A percentile compares a stretch with the other conserved stretches of the same genome.
These are phyloP conservation scores for Dryadomyces quercivorus DNA, from an alignment of 2,329 filamentous ascomycete species.

Conservation along the genomic window DNA sequence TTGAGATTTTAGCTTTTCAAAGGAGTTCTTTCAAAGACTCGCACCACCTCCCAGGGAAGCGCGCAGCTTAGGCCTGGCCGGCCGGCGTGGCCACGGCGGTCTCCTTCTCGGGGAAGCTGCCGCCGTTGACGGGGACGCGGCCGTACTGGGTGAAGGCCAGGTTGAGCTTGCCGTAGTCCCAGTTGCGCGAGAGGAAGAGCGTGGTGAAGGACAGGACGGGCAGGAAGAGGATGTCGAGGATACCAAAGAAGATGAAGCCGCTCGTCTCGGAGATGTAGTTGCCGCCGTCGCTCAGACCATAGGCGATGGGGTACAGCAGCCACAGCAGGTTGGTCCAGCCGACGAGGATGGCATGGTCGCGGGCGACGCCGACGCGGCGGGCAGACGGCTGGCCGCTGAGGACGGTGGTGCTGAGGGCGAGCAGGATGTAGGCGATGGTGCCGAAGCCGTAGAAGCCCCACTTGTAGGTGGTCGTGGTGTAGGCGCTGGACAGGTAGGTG, in stretches of 20 bases:
- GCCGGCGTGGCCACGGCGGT: constrained; percentile 14
- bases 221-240: constrained; percentile 37
- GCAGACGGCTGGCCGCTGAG: constrained; percentile 25
- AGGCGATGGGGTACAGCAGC: constrained; percentile 43
- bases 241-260: constrained; percentile 38
- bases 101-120: constrained; percentile 35
- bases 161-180: constrained; percentile 40
- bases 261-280: constrained; percentile 34
- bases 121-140: constrained; percentile 27
- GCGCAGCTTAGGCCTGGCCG: not conserved
- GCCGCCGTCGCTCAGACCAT: constrained; percentile 38
- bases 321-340: constrained; percentile 38
- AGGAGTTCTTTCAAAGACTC: no score
- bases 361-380: constrained; percentile 25
- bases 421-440: constrained; percentile 30
- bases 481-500: constrained; percentile 35
- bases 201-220: constrained; percentile 30
- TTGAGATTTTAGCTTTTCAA: no score
- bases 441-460: constrained; percentile 47
- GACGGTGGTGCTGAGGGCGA: constrained; percentile 34
- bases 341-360: constrained; percentile 32
- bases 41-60: no score
- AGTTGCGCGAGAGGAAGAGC: constrained; percentile 29
- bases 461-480: constrained; percentile 37
- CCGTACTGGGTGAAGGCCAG: constrained; percentile 44